These are phyloP conservation scores for Suhomyces sp. DNA, from an alignment of 805 yeast species.

Conservation along the genomic window DNA sequence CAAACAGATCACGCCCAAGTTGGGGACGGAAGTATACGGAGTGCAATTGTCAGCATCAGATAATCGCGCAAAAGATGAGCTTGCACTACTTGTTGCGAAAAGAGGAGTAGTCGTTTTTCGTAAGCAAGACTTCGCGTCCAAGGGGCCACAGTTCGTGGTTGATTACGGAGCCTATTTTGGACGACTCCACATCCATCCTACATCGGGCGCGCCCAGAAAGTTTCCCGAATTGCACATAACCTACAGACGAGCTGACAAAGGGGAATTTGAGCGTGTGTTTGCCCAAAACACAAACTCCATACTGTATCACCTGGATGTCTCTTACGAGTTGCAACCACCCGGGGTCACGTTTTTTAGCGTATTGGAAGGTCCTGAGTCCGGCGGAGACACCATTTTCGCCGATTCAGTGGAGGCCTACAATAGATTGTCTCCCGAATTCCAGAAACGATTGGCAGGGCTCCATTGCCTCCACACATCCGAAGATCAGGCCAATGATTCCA, in stretches of 20 bases:
- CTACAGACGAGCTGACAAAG: conserved; percentile 47
- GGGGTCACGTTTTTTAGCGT: conserved; percentile 66
- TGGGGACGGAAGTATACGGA: conserved; percentile 30
- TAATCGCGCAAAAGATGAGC: conserved; percentile 29
- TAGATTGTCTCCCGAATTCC: conserved; percentile 64
- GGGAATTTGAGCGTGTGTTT: conserved; percentile 36
- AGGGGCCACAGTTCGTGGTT: conserved; percentile 48
- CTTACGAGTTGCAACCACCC: conserved; percentile 72
- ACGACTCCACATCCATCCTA: conserved; percentile 68
- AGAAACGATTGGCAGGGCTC: conserved; percentile 56
- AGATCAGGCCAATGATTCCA: conserved; percentile 64
- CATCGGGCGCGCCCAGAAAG: conserved; percentile 68
- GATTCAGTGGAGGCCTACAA: conserved; percentile 69
- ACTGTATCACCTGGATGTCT: conserved; percentile 71
- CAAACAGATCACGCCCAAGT: conserved; percentile 29
- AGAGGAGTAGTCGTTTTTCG: conserved; percentile 35
- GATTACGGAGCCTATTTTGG: conserved; percentile 66
- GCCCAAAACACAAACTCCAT: conserved; percentile 35
- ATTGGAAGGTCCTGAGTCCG: conserved; percentile 55
- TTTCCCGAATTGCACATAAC: conserved; percentile 62
- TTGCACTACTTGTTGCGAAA: conserved; percentile 31
- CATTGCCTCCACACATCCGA: conserved; percentile 68
- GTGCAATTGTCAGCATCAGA: conserved; percentile 28
- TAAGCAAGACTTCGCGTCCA: conserved; percentile 27
- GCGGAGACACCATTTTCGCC: conserved; percentile 81